Evolutionary conservation across 306 rosid species (phyloP).

Genomic region (Cucurbita ficifolia): DNA sequence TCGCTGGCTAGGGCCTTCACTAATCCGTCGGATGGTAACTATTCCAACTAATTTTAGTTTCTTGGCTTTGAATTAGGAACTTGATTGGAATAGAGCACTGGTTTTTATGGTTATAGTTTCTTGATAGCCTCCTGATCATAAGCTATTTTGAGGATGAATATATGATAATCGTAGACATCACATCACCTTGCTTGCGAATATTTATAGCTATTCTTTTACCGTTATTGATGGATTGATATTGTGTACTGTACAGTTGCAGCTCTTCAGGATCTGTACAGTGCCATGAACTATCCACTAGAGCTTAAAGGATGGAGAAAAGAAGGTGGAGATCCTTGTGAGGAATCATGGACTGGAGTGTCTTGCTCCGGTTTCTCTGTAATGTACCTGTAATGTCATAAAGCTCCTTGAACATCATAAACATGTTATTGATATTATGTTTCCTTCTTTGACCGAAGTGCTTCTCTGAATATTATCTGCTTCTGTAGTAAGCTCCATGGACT

Average conservation of each 20-base stretch:
- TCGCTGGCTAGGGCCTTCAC: conserved; percentile 34
- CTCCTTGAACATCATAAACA: background rate
- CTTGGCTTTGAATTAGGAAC: background rate
- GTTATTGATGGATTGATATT: background rate
- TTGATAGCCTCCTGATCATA: background rate
- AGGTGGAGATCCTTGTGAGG: conserved; percentile 69
- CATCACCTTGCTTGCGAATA: background rate
- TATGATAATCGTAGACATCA: background rate
- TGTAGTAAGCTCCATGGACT: conserved; percentile 63
- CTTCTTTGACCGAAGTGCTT: background rate
- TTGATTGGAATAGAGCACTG: background rate
- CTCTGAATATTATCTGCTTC: background rate
- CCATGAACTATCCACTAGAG: conserved; percentile 39
- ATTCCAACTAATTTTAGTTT: background rate
- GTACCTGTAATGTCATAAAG: conserved; percentile 38
- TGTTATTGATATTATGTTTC: background rate
- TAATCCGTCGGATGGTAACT: conserved; percentile 40
- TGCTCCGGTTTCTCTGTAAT: conserved; percentile 69
- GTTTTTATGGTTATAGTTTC: background rate
- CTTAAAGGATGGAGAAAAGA: conserved; percentile 53
- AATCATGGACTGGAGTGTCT: conserved; percentile 75
- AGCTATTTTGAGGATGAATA: background rate
- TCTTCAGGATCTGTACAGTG: conserved; percentile 45
- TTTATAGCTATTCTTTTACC: background rate
- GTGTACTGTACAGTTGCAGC: conserved; percentile 35